Conservation (phyloP, 1,284 basidiomycete species). For the Limonomyces culmigenus region DNA sequence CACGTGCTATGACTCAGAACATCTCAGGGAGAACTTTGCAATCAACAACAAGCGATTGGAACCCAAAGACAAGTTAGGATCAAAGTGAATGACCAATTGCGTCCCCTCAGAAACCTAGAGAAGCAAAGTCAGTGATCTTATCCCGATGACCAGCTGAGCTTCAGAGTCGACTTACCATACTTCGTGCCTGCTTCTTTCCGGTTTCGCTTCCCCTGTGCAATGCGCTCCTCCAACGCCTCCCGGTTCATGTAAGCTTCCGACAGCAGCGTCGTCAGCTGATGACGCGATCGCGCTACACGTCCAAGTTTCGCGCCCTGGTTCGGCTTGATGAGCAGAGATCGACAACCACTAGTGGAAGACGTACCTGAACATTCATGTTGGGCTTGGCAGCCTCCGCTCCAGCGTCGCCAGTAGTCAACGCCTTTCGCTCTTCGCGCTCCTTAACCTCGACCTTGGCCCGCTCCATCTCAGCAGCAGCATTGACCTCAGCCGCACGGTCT, state of each 20-base stretch:
- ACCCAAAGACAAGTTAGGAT: no score
- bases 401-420: conserved; percentile 35
- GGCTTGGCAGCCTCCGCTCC: conserved; percentile 37
- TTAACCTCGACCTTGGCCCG: conserved; percentile 50
- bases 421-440: conserved; percentile 57
- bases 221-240: conserved; percentile 60
- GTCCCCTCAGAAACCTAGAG: background rate
- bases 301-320: conserved; percentile 48
- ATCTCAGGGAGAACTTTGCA: no score
- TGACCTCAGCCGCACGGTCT: conserved; percentile 38
- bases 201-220: conserved; percentile 63
- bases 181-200: conserved; percentile 77
- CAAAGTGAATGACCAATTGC: no score
- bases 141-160: background rate
- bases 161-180: conserved; percentile 49
- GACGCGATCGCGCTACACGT: conserved; percentile 48
- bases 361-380: conserved; percentile 58
- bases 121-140: background rate
- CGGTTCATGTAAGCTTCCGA: conserved; percentile 66
- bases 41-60: no score
- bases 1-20: no score
- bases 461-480: conserved; percentile 59
- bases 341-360: conserved; percentile 8
- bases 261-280: conserved; percentile 60
- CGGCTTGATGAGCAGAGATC: conserved; percentile 1